Evolutionary conservation across 2,329 filamentous ascomycete species (phyloP).

Genomic region (Clarireedia monteithiana): DNA sequence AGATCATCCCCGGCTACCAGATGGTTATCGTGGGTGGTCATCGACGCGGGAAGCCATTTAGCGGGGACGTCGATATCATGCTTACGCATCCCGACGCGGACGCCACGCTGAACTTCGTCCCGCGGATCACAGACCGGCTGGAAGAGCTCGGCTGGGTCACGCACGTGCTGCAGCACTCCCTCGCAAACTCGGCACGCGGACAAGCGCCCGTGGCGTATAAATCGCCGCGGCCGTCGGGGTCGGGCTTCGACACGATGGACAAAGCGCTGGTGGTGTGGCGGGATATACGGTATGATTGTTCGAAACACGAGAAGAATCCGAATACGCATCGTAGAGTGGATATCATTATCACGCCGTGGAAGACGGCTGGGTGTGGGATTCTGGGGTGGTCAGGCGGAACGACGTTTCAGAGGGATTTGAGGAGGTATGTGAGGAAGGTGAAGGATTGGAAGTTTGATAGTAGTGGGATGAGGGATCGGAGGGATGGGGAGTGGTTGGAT

Average conservation of each 20-base stretch:
- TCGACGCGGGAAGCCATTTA: conserved; percentile 53
- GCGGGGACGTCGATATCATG: conserved; percentile 80
- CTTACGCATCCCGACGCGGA: conserved; percentile 68
- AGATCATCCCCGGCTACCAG: conserved; percentile 49
- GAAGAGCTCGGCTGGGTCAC: conserved; percentile 67
- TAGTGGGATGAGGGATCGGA: conserved; percentile 76
- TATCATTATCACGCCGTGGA: conserved; percentile 86
- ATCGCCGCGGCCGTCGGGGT: neutral
- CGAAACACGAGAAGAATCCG: conserved; percentile 39
- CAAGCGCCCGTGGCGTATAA: conserved; percentile 44
- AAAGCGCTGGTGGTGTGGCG: conserved; percentile 94
- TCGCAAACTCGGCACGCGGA: conserved; percentile 62
- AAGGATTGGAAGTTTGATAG: conserved; percentile 82
- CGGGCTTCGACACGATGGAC: conserved; percentile 37
- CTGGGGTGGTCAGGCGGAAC: conserved; percentile 84
- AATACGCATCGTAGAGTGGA: conserved; percentile 81
- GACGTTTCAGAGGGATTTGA: conserved; percentile 81
- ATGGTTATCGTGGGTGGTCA: conserved; percentile 60
- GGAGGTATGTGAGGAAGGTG: conserved; percentile 67
- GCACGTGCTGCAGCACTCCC: conserved; percentile 67
- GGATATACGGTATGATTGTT: conserved; percentile 44
- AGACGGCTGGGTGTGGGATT: conserved; percentile 79
- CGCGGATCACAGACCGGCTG: conserved; percentile 61
- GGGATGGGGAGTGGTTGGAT: conserved; percentile 52
- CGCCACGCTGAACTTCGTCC: conserved; percentile 62